Evolutionary conservation across 345 rosid genomes (phyloP).

Genomic region (Arabidopsis suecica): DNA sequence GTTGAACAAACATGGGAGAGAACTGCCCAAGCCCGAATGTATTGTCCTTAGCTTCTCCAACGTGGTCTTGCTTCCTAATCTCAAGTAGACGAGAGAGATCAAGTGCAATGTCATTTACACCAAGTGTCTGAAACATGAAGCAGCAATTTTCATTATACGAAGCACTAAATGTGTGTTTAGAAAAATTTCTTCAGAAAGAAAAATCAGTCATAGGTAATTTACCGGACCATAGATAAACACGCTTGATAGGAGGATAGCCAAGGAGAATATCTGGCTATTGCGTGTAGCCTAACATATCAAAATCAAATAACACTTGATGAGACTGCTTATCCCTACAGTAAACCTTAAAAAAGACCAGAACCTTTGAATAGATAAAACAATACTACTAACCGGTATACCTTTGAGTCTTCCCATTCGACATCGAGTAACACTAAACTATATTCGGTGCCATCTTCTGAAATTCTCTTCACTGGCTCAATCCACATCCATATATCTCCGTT

Average conservation of each 20-base stretch:
- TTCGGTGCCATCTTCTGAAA: slow-evolving; percentile 50
- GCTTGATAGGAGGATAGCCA: slow-evolving; percentile 52
- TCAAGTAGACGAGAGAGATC: slow-evolving; percentile 48
- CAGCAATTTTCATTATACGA: neutral
- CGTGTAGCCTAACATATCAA: slow-evolving; percentile 41
- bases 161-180: neutral
- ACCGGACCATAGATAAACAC: slow-evolving; percentile 54
- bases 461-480: slow-evolving; percentile 52
- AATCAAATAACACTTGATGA: neutral
- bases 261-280: slow-evolving; percentile 48
- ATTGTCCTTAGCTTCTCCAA: slow-evolving; percentile 40
- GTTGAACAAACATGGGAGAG: slow-evolving; percentile 51
- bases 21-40: slow-evolving; percentile 49
- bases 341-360: neutral
- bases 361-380: neutral
- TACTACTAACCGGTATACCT: slow-evolving; percentile 42
- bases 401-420: slow-evolving; percentile 47
- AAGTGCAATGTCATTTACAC: slow-evolving; percentile 49
- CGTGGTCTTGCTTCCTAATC: slow-evolving; percentile 40
- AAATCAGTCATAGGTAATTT: slow-evolving; percentile 18
- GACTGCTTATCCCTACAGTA: neutral
- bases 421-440: slow-evolving; percentile 51
- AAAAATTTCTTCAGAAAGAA: neutral
- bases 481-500: slow-evolving; percentile 58
- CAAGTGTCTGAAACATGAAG: slow-evolving; percentile 46